Evolutionary conservation across 257 asterid species (phyloP).

Genomic region (Penstemon davidsonii): DNA sequence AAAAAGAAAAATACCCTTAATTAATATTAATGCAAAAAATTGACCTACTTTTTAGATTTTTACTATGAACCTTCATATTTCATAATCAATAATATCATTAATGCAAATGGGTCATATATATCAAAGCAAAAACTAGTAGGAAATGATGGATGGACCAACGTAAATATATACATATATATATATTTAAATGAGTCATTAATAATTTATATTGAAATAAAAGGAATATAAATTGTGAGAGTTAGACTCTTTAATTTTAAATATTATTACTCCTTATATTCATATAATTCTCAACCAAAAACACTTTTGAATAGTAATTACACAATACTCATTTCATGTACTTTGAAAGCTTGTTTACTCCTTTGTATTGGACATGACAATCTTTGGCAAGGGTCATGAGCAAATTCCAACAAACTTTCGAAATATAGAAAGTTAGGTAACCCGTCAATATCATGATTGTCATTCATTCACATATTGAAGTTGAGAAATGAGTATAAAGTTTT

Average conservation of each 20-base stretch:
- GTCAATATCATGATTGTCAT: background rate
- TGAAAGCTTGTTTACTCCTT: background rate
- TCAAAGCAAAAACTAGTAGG: background rate
- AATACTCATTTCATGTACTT: background rate
- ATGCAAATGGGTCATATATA: background rate
- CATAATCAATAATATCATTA: background rate
- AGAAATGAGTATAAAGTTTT: background rate
- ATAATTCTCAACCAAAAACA: no score
- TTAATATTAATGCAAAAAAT: no score
- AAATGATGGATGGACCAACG: no score
- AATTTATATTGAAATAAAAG: no score
- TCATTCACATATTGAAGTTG: background rate
- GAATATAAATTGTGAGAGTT: no score
- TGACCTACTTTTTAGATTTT: background rate
- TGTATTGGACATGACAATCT: background rate
- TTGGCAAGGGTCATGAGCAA: background rate
- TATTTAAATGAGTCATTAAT: no score
- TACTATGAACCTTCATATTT: background rate
- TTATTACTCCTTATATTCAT: no score
- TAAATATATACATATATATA: no score
- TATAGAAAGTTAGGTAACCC: background rate
- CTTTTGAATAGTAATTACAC: no score
- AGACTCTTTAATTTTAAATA: no score
- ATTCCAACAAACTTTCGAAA: background rate
- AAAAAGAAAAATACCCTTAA: background rate